phyloP scores from a whole-genome alignment of 805 yeast genomes.

The Pichia rugopelliculosa region DNA sequence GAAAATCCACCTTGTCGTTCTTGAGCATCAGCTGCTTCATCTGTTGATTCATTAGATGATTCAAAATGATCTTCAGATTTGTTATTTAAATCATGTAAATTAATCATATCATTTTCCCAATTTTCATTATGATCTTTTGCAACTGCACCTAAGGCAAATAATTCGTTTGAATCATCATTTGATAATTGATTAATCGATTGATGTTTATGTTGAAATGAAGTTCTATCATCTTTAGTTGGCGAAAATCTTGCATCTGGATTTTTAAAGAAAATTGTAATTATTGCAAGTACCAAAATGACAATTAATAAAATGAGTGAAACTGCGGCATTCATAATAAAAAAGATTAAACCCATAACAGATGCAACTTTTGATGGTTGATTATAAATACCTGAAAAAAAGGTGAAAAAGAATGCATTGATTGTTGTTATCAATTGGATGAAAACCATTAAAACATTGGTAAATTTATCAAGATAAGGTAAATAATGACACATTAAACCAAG shows the following conservation, averaged over 20 bases:
- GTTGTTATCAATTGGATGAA: slow-evolving; percentile 65
- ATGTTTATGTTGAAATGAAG: slow-evolving; percentile 61
- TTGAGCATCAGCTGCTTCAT: not conserved
- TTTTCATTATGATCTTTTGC: slow-evolving; percentile 72
- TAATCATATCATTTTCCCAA: slow-evolving; percentile 65
- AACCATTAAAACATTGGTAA: slow-evolving; percentile 73
- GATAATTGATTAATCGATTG: slow-evolving; percentile 3
- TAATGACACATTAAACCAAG: slow-evolving; percentile 53
- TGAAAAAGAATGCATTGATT: slow-evolving; percentile 73
- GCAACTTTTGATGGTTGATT: slow-evolving; percentile 72
- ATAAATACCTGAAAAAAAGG: slow-evolving; percentile 80
- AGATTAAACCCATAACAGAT: slow-evolving; percentile 87
- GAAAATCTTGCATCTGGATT: slow-evolving; percentile 86
- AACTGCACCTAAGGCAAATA: slow-evolving; percentile 71
- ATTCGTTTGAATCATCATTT: slow-evolving; percentile 32
- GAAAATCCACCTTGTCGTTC: slow-evolving; percentile 26
- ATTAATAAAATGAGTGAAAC: slow-evolving; percentile 70
- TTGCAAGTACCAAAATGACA: slow-evolving; percentile 58
- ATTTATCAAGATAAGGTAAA: slow-evolving; percentile 73
- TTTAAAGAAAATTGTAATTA: slow-evolving; percentile 60
- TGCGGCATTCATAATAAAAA: slow-evolving; percentile 84
- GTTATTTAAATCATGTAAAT: slow-evolving; percentile 29
- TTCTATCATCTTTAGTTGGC: slow-evolving; percentile 87
- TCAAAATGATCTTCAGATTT: not conserved
- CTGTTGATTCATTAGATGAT: not conserved